Evolutionary conservation across 1,284 basidiomycete genomes (phyloP), one percentile per base, ranked within the genome.

Genomic region (Trametes polyzona): DNA sequence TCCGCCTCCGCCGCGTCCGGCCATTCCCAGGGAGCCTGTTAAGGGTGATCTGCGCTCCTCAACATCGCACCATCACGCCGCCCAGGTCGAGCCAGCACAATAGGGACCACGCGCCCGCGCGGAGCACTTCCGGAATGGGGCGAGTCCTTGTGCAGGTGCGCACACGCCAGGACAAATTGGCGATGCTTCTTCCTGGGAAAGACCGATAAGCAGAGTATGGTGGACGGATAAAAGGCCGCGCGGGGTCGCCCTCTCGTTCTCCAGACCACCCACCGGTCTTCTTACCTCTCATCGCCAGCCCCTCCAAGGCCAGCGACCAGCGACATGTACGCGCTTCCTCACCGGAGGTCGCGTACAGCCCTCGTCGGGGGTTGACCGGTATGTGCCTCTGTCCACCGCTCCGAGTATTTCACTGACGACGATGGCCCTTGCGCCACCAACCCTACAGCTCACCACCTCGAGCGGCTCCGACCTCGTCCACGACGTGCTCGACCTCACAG

Each of bases 11-110:
- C n/a, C 7, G 11, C 19, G 26, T 17, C 10, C 27, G 5, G 17
- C 23, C 23, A 29, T 3, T 12, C 30, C 30, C 30, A 32, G 30
- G 30, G 11, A 23, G 41, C 26, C 41, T 26, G 24, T 37, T 21
- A 35, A 27, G 14, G 36, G 30, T 16, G 5, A 9, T 37, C 16
- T 29, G 36, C 24, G 47, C n/a, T 29, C 24, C 17, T 11, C 35
- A 27, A 32, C 47, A 24, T 26, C 19, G 3, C 35, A 17, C 47
- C 19, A 46, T 46, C 44, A 21, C 27, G 37, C 35, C 47, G 47
- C 47, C 26, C 47, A 39, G 14, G 37, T 48, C 47, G 47, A 37
- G 24, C 29, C 47, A 48, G 47, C 47, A 37, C 16, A 47, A 26
- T 10, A 27, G 21, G 23, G 32, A 8, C 2, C 26, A 29, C n/a